Base-by-base conservation (phyloP, 2,329 filamentous ascomycete species). In the Penicillium sp. region DNA sequence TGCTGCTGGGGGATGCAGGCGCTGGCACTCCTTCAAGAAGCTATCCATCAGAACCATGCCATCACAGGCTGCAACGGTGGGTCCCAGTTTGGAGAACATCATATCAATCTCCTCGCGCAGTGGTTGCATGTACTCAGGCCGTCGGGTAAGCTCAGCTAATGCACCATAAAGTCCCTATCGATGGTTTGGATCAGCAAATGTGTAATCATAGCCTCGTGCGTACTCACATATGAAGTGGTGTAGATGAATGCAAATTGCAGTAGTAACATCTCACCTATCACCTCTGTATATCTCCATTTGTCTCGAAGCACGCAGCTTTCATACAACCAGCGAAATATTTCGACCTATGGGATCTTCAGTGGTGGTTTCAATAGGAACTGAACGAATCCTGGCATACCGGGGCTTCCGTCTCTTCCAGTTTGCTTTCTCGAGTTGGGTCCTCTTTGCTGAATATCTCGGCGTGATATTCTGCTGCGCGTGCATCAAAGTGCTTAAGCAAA, bases 191-290 rank as follows among this genome's bases (percentile, higher is more conserved):
- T 28, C 11, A 27, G 30, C 10, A 33, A 3, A 16, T 14, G n/a
- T 14, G 14, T 35, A 25, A 38, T 25, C 28, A 8, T 25, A 6
- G 22, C 19, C 16, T n/a, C 6, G n/a, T 3, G 22, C 10, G 13
- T 2, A 47, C 52, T 13, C 38, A 59, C 58, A 41, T 60, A 60
- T 19, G 54, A 50, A 5, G 58, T 59, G 4, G 58, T 60, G 16
- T 60, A 60, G 41, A 60, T 55, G 22, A 60, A 60, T 14, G 58
- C 58, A 33, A 60, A 60, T 33, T 60, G 56, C 11, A 60, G 40
- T 8, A 60, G 48, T 2, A 60, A 40, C 53, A 60, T 54, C 22
- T 60, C 56, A 4, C 58, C 56, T 34, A 60, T 52, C 12, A 60
- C 56, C 34, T 60, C 58, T 14, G 52, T 12, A 14, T 59, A 60